These are phyloP conservation scores for Alternaria arbusti DNA, from an alignment of 2,329 filamentous ascomycete genomes.

Conservation along the genomic window DNA sequence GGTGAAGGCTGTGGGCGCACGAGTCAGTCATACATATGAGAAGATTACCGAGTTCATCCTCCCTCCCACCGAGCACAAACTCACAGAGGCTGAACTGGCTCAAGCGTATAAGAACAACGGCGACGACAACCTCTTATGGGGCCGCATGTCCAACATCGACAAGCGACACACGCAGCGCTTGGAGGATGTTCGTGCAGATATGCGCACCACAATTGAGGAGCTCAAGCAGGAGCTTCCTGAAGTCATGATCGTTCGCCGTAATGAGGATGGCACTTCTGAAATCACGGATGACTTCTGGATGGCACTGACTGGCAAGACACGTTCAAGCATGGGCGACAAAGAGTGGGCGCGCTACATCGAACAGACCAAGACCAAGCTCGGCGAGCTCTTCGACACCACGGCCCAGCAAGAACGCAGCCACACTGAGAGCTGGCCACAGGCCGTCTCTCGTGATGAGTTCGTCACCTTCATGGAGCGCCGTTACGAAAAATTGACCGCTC, in stretches of 20 bases:
- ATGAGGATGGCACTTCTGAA: constrained; percentile 59
- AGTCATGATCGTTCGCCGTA: constrained; percentile 62
- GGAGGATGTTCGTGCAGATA: constrained; percentile 19
- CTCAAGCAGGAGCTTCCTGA: constrained; percentile 57
- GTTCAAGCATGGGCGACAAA: constrained; percentile 50
- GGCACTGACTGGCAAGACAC: constrained; percentile 64
- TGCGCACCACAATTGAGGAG: constrained; percentile 21
- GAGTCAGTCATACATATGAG: constrained; percentile 23
- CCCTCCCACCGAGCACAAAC: constrained; percentile 16
- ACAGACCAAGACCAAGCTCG: constrained; percentile 55
- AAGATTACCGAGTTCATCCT: constrained; percentile 21
- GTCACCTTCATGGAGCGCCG: constrained; percentile 42
- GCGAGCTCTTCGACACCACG: constrained; percentile 30
- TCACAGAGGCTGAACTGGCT: not conserved
- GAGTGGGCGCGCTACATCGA: constrained; percentile 62
- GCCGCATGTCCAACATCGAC: constrained; percentile 23
- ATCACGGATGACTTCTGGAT: constrained; percentile 70
- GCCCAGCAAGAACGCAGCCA: constrained; percentile 3
- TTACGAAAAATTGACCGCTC: constrained; percentile 25
- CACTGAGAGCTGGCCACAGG: constrained; percentile 13
- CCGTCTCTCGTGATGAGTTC: constrained; percentile 59
- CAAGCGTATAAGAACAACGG: constrained; percentile 7
- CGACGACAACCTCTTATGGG: constrained; percentile 25
- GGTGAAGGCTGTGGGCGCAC: constrained; percentile 16
- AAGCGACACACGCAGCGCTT: constrained; percentile 15